Conservation (phyloP, 176 grass and related monocot genomes). For the Oryza rufipogon region DNA sequence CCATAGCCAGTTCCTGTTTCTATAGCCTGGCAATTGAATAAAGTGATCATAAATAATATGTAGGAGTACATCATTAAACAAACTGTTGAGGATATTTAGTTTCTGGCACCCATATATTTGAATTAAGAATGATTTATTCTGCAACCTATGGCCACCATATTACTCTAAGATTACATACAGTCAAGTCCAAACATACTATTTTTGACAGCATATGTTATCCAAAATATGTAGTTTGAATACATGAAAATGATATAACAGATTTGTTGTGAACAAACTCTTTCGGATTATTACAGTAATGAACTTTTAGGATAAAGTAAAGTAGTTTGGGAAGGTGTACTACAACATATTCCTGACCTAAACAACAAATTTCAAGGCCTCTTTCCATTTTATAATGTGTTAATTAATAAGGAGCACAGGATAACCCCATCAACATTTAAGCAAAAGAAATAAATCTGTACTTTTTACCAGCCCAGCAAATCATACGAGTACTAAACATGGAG, state of each 20-base stretch:
- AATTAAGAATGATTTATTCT: constrained; percentile 3
- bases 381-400: background rate
- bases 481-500: background rate
- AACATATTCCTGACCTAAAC: background rate
- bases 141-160: too few relatives aligned
- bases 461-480: background rate
- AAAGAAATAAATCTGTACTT: background rate
- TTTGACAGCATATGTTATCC: background rate
- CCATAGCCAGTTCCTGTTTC: constrained; percentile 91
- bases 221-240: background rate
- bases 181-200: background rate
- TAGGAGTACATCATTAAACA: background rate
- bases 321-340: background rate
- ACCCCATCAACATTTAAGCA: constrained; percentile 1
- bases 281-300: background rate
- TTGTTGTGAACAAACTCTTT: background rate
- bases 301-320: background rate
- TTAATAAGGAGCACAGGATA: background rate
- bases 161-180: too few relatives aligned
- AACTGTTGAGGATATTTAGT: background rate
- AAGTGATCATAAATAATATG: constrained; percentile 11
- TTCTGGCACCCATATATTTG: background rate
- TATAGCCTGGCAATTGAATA: constrained; percentile 67
- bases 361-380: background rate
- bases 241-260: background rate